Evolutionary conservation across 495 filamentous ascomycete species (phyloP).

Genomic region (Ascodesmis nigricans): DNA sequence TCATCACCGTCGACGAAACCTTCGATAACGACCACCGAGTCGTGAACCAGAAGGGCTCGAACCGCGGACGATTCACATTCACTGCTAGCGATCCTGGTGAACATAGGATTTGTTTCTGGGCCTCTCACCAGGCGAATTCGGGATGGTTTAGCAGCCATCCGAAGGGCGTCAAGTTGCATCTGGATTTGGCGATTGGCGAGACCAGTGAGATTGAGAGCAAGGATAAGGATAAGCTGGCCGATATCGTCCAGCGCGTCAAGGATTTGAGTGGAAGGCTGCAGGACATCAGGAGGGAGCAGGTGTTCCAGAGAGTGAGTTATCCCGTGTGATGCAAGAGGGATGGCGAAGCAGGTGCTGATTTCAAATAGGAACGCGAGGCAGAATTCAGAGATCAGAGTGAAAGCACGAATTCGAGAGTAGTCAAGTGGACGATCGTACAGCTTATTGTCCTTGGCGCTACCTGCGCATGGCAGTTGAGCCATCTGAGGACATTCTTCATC

Average conservation of each 20-base stretch:
- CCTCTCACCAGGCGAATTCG: constrained; percentile 38
- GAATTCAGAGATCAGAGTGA: constrained; percentile 97
- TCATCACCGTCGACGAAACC: constrained; percentile 82
- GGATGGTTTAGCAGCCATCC: constrained; percentile 50
- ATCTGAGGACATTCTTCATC: constrained; percentile 93
- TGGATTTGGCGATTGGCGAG: constrained; percentile 89
- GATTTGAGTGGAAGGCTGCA: constrained; percentile 74
- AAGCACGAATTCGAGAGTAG: constrained; percentile 72
- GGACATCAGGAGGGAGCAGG: constrained; percentile 82
- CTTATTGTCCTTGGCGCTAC: constrained; percentile 68
- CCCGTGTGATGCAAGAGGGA: constrained; percentile 2
- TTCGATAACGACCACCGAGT: constrained; percentile 98
- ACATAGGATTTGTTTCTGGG: constrained; percentile 84
- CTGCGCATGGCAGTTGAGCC: constrained; percentile 92
- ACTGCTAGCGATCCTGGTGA: constrained; percentile 79
- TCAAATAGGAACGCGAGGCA: constrained; percentile 72
- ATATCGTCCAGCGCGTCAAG: constrained; percentile 72
- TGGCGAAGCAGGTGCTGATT: neutral
- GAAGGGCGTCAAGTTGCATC: constrained; percentile 57
- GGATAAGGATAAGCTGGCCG: constrained; percentile 81
- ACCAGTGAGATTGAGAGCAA: constrained; percentile 83
- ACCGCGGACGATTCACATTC: constrained; percentile 82
- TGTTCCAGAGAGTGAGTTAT: constrained; percentile 70
- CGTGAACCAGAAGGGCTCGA: constrained; percentile 56
- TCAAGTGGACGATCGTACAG: constrained; percentile 86